phyloP scores from a whole-genome alignment of 2,329 filamentous ascomycete species.

The Talaromyces amestolkiae region DNA sequence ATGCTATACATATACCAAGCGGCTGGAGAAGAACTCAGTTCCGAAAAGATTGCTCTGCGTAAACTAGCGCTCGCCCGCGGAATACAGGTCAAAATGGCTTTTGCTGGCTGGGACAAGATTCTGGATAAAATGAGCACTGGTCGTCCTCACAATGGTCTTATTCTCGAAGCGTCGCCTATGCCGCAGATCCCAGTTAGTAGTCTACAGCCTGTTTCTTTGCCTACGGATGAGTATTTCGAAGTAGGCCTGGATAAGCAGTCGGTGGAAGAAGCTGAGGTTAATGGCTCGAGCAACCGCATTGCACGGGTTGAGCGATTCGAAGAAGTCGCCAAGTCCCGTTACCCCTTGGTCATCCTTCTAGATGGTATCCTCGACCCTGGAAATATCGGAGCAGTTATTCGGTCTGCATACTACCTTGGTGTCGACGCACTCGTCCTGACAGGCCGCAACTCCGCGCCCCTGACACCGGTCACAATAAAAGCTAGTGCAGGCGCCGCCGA shows the following conservation, averaged over 20 bases:
- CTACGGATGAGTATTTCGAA: slow-evolving; percentile 53
- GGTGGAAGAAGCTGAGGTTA: slow-evolving; percentile 69
- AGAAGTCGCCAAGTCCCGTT: slow-evolving; percentile 27
- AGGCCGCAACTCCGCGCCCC: slow-evolving; percentile 66
- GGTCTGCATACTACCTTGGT: slow-evolving; percentile 87
- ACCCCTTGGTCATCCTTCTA: slow-evolving; percentile 45
- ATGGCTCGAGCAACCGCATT: slow-evolving; percentile 62
- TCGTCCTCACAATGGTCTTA: slow-evolving; percentile 83
- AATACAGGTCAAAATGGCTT: slow-evolving; percentile 60
- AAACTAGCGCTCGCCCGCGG: slow-evolving; percentile 42
- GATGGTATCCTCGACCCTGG: slow-evolving; percentile 69
- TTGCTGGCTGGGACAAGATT: slow-evolving; percentile 60
- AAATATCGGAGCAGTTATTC: slow-evolving; percentile 85
- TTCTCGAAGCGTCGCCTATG: slow-evolving; percentile 82
- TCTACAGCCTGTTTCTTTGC: slow-evolving; percentile 52
- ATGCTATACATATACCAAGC: slow-evolving; percentile 74
- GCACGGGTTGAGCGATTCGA: slow-evolving; percentile 25
- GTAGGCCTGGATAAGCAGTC: slow-evolving; percentile 66
- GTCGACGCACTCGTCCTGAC: slow-evolving; percentile 79
- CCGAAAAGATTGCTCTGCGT: slow-evolving; percentile 35
- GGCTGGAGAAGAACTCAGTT: slow-evolving; percentile 52
- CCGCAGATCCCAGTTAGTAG: slow-evolving; percentile 66
- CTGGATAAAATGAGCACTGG: slow-evolving; percentile 81
- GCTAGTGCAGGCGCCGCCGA: slow-evolving; percentile 86
- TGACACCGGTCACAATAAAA: slow-evolving; percentile 78